Percentiles rank a stretch among this genome's conserved stretches.
phyloP scores from a whole-genome alignment of 2,329 filamentous ascomycete species.

The Aspergillus sp. region DNA sequence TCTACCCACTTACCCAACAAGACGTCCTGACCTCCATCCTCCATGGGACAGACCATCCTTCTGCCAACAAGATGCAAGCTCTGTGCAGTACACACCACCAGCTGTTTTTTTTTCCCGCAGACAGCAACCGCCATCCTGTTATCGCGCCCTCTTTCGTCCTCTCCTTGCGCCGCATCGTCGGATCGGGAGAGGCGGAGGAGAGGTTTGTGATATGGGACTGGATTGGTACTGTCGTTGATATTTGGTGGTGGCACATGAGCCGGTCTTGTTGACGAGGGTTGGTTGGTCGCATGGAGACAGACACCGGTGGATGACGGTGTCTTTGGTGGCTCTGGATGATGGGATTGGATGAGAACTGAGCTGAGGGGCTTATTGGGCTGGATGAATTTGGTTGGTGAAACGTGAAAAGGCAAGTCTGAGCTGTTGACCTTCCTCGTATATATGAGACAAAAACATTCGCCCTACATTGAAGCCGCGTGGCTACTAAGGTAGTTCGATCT shows the following conservation, averaged over 20 bases:
- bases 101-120: background rate
- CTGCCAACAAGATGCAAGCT: background rate
- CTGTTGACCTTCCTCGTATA: constrained; percentile 9
- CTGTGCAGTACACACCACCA: background rate
- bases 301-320: background rate
- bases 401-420: constrained; percentile 31
- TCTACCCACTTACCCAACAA: background rate
- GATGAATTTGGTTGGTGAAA: constrained; percentile 21
- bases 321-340: constrained; percentile 6
- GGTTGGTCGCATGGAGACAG: constrained; percentile 2
- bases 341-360: background rate
- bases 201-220: background rate
- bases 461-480: background rate
- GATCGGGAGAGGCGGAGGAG: background rate
- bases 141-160: background rate
- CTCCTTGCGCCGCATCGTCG: background rate
- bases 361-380: background rate
- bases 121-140: background rate
- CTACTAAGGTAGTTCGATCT: too few species aligned
- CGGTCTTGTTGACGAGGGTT: constrained; percentile 3
- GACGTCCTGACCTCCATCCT: background rate
- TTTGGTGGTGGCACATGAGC: background rate
- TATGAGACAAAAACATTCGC: background rate
- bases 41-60: background rate
- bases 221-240: background rate